phyloP scores from a whole-genome alignment of 768 basidiomycete genomes.

The Nidularia pulvinata region DNA sequence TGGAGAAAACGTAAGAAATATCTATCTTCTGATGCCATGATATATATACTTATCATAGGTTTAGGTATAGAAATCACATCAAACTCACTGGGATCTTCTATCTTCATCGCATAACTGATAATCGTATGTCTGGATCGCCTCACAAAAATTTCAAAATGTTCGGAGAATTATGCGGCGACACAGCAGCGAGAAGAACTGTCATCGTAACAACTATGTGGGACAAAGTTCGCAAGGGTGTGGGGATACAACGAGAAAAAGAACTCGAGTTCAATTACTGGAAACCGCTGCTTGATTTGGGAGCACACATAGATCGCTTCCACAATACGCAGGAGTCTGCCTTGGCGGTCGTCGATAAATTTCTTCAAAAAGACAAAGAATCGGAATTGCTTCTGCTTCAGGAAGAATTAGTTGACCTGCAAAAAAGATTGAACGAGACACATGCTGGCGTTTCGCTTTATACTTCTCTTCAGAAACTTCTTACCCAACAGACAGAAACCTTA shows the following conservation, averaged over 20 bases:
- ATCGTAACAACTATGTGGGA: conserved; percentile 40
- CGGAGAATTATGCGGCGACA: conserved; percentile 18
- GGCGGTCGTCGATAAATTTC: conserved; percentile 18
- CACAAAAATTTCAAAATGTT: conserved; percentile 30
- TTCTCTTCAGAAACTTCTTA: conserved; percentile 19
- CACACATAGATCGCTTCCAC: conserved; percentile 17
- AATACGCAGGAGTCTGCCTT: conserved; percentile 17
- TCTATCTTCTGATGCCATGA: background rate
- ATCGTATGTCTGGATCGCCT: conserved; percentile 28
- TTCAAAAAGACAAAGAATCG: conserved; percentile 4
- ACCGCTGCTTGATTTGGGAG: conserved; percentile 19
- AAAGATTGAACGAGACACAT: conserved; percentile 21
- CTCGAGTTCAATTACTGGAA: conserved; percentile 26
- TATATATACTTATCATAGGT: background rate
- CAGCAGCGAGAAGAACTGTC: conserved; percentile 23
- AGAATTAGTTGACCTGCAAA: conserved; percentile 24
- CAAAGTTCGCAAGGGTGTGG: conserved; percentile 14
- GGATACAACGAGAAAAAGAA: conserved; percentile 20
- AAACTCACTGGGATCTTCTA: conserved; percentile 32
- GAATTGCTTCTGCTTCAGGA: conserved; percentile 23
- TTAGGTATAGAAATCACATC: conserved; percentile 17
- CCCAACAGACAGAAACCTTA: conserved; percentile 16
- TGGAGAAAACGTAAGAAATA: conserved; percentile 13
- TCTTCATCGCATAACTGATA: conserved; percentile 36
- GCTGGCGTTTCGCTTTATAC: conserved; percentile 23